Evolutionary conservation across 805 yeast genomes (phyloP).

Genomic region (Kodamaea hsintzibuensis): DNA sequence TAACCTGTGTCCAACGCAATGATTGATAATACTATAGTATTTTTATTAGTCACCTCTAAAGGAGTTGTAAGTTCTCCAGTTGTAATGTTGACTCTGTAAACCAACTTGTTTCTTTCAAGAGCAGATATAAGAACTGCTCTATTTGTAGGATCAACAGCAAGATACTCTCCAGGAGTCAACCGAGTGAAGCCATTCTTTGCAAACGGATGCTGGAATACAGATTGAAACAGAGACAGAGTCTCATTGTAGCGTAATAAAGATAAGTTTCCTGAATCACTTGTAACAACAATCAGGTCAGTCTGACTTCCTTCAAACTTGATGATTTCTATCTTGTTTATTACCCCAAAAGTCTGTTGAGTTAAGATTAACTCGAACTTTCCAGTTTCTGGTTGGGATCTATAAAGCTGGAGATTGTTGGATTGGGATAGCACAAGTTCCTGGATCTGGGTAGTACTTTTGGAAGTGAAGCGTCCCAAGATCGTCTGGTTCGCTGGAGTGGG

Average conservation of each 20-base stretch:
- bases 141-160: slow-evolving; percentile 69
- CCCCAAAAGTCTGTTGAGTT: slow-evolving; percentile 54
- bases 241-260: slow-evolving; percentile 50
- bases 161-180: slow-evolving; percentile 70
- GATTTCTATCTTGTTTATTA: slow-evolving; percentile 52
- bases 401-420: slow-evolving; percentile 54
- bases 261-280: slow-evolving; percentile 81
- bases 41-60: slow-evolving; percentile 59
- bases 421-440: slow-evolving; percentile 67
- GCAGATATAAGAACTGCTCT: slow-evolving; percentile 73
- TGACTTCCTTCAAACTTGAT: slow-evolving; percentile 54
- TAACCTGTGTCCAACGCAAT: slow-evolving; percentile 64
- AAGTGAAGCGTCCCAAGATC: slow-evolving; percentile 70
- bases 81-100: slow-evolving; percentile 56
- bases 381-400: slow-evolving; percentile 50
- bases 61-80: slow-evolving; percentile 65
- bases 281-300: slow-evolving; percentile 60
- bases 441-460: slow-evolving; percentile 53
- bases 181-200: slow-evolving; percentile 76
- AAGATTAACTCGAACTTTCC: slow-evolving; percentile 53
- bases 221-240: slow-evolving; percentile 40
- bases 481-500: slow-evolving; percentile 57
- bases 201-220: slow-evolving; percentile 62
- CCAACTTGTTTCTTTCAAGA: slow-evolving; percentile 70
- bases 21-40: slow-evolving; percentile 51